Evolutionary conservation across 441 rosid genomes (phyloP).

Genomic region (Gossypium schwendimanii): DNA sequence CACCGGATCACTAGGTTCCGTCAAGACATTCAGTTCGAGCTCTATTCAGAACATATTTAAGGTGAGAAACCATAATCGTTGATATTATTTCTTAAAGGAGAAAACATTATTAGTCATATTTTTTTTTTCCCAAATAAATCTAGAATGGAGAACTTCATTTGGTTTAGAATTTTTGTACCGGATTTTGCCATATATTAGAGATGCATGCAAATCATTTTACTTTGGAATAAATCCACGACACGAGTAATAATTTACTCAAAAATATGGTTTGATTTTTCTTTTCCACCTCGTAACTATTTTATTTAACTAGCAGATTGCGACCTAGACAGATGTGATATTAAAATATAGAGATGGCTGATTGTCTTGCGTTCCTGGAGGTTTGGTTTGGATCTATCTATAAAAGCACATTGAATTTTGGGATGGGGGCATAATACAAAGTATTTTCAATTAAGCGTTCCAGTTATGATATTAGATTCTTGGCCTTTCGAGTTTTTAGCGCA

Average conservation of each 20-base stretch:
- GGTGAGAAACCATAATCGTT: conserved; percentile 30
- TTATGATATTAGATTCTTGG: conserved; percentile 12
- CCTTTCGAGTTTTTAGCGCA: conserved; percentile 15
- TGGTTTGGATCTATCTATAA: conserved; percentile 19
- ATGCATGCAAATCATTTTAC: not conserved
- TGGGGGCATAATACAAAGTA: conserved; percentile 19
- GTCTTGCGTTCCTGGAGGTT: conserved; percentile 26
- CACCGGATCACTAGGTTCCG: conserved; percentile 53
- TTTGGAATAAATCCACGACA: not conserved
- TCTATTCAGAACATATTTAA: conserved; percentile 19
- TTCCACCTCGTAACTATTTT: not conserved
- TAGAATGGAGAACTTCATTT: not conserved
- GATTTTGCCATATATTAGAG: not conserved
- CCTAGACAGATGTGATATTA: conserved; percentile 18
- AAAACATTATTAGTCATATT: not conserved
- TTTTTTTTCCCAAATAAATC: not conserved
- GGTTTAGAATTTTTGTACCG: not conserved
- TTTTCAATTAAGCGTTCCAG: conserved; percentile 2
- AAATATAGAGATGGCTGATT: conserved; percentile 21
- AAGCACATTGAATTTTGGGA: conserved; percentile 29
- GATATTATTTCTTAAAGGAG: not conserved
- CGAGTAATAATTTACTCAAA: not conserved
- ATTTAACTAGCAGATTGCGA: conserved; percentile 21
- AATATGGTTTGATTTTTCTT: not conserved
- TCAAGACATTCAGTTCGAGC: conserved; percentile 34